phyloP scores from a whole-genome alignment of 768 basidiomycete genomes.

The Boletus rubescentipes region DNA sequence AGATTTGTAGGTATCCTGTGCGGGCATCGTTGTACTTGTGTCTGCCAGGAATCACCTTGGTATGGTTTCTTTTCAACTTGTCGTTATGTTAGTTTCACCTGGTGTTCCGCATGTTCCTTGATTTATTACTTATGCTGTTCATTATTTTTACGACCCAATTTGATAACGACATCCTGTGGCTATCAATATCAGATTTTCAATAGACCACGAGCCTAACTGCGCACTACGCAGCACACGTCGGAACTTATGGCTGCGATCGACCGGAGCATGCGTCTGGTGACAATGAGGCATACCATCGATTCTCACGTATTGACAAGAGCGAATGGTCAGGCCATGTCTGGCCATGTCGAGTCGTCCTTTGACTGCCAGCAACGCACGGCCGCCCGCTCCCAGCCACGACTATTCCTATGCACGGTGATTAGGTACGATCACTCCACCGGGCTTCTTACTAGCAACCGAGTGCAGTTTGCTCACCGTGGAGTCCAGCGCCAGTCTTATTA shows the following conservation, averaged over 20 bases:
- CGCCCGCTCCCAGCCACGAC: background rate
- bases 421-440: background rate
- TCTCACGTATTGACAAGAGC: too few species aligned
- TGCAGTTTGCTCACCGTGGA: background rate
- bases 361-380: background rate
- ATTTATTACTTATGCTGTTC: slow-evolving; percentile 6
- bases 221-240: too few species aligned
- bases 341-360: too few species aligned
- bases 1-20: slow-evolving; percentile 1
- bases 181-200: background rate
- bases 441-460: background rate
- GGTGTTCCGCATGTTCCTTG: slow-evolving; percentile 7
- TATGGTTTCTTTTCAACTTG: slow-evolving; percentile 2
- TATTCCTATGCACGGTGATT: background rate
- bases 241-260: too few species aligned
- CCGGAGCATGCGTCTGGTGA: too few species aligned
- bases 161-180: slow-evolving; percentile 8
- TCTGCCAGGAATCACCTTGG: background rate
- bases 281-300: too few species aligned
- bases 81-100: slow-evolving; percentile 3
- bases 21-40: background rate
- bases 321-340: too few species aligned
- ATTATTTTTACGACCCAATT: slow-evolving; percentile 11
- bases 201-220: too few species aligned
- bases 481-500: background rate